Evolutionary conservation across 805 yeast species (phyloP), one percentile per base, ranked within the genome.

Genomic region (Barnettozyma californica): DNA sequence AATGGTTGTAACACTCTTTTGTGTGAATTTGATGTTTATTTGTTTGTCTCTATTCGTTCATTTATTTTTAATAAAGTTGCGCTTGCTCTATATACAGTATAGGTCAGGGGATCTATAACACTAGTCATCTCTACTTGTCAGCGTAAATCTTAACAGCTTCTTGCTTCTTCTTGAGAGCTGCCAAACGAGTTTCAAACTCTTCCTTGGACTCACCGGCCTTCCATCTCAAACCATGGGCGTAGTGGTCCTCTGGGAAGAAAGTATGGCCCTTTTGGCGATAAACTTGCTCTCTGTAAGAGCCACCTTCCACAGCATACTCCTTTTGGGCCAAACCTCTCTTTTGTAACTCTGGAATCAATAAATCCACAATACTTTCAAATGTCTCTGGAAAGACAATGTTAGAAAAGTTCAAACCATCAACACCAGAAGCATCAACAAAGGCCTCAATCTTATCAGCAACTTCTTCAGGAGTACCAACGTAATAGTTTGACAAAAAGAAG

Each of bases 381-480:
- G 72, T 59, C 25, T 68, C 73, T 13, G 75, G 75, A 23, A 58
- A 53, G 18, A 69, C 58, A 11, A 70, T 61, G 49, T 69, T 65
- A 9, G 71, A 62, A 40, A 72, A 59, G 50, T 72, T 72, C 57
- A 73, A 72, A 2, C 77, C 77, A 50, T 71, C 75, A 31, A 73
- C 63, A 29, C 66, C 71, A 9, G 71, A 62, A 4, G 56, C 56
- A 9, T 69, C 71, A n/a, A 68, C 70, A 69, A 71, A 72, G 35
- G 57, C 53, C 50, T 70, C 73, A 42, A 72, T 60, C 45, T 65
- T 59, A 52, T 71, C 73, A n/a, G 74, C 74, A 25, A 73, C 72
- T 43, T 67, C 66, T 27, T 53, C 50, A 13, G 74, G 60, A 21
- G 69, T 58, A 9, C 76, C 76, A 37, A 51, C 23, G 33, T 26